Evolutionary conservation across 805 yeast genomes (phyloP), one percentile per base, ranked within the genome.

Genomic region (Hanseniaspora taiwanica): DNA sequence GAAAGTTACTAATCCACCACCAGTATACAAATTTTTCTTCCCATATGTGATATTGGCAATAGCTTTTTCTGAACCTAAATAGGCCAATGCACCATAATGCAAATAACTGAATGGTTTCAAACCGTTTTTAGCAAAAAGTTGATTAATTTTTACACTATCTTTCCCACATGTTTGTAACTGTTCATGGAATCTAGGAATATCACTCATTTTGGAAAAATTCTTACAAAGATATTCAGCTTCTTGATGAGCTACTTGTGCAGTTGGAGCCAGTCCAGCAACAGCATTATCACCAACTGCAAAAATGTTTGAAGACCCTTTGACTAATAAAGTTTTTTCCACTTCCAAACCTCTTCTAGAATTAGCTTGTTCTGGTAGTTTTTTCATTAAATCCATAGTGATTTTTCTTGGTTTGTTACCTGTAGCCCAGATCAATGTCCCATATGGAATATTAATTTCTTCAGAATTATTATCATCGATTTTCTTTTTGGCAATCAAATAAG

Each of bases 191-290:
- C 51, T 53, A 29, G 63, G 59, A 38, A 56, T 51, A 40, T 61
- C 57, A n/a, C 61, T 61, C 59, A 65, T 59, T 56, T 72, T 80
- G 60, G 72, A 75, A 60, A 87, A 81, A 48, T 74, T 73, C 37
- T 70, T 68, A 38, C 85, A 87, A 51, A 87, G 71, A 64, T 74
- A 87, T 43, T 70, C 70, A 52, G 96, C 96, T 64, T 85, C 81
- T 69, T 87, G 96, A 64, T 84, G 79, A 29, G 96, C 96, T 44
- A 86, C 96, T 69, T 87, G 96, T 21, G 96, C 96, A 43, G 96
- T 87, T 51, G 96, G 96, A 16, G 96, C 94, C 55, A 76, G 74
- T 55, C 83, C 82, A 45, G 94, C 82, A 44, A 73, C 71, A 19
- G 96, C 85, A 63, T 94, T 85, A 64, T 87, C 96, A 59, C 96